Evolutionary conservation across 306 rosid species (phyloP).

Genomic region (Begonia masoniana): DNA sequence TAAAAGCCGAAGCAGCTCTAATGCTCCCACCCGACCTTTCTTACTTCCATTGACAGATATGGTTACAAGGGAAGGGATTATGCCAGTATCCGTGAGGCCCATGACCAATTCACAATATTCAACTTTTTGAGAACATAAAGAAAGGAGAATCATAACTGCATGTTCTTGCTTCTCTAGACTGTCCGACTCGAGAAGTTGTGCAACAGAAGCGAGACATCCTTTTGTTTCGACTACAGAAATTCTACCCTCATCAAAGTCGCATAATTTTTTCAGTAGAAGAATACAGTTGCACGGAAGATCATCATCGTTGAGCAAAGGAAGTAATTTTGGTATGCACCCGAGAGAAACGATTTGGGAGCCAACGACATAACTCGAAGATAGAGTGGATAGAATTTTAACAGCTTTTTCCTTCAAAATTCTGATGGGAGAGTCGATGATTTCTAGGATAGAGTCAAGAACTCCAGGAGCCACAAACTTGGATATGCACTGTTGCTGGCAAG

Average conservation of each 20-base stretch:
- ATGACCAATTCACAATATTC: conserved; percentile 48
- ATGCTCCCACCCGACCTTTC: conserved; percentile 37
- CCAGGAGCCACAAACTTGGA: conserved; percentile 35
- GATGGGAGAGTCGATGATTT: conserved; percentile 33
- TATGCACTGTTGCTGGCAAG: conserved; percentile 24
- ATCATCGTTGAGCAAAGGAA: conserved; percentile 34
- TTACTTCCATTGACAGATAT: conserved; percentile 63
- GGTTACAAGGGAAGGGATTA: conserved; percentile 32
- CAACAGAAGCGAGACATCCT: conserved; percentile 59
- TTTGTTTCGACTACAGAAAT: conserved; percentile 46
- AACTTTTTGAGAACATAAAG: conserved; percentile 51
- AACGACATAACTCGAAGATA: conserved; percentile 38
- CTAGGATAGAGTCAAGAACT: conserved; percentile 35
- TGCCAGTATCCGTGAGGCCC: conserved; percentile 36
- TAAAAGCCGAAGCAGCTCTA: conserved; percentile 51
- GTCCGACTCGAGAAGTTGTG: conserved; percentile 40
- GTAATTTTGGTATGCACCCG: conserved; percentile 48
- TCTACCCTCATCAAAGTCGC: conserved; percentile 38
- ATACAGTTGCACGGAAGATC: conserved; percentile 34
- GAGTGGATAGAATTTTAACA: conserved; percentile 30
- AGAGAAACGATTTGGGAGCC: conserved; percentile 33
- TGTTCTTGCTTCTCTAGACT: conserved; percentile 58
- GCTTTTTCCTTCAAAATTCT: conserved; percentile 37
- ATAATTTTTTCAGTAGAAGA: conserved; percentile 45
- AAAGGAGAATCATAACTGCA: conserved; percentile 54